These are phyloP conservation scores for Leccinum truebloodii DNA, from an alignment of 768 basidiomycete genomes.

Conservation along the genomic window DNA sequence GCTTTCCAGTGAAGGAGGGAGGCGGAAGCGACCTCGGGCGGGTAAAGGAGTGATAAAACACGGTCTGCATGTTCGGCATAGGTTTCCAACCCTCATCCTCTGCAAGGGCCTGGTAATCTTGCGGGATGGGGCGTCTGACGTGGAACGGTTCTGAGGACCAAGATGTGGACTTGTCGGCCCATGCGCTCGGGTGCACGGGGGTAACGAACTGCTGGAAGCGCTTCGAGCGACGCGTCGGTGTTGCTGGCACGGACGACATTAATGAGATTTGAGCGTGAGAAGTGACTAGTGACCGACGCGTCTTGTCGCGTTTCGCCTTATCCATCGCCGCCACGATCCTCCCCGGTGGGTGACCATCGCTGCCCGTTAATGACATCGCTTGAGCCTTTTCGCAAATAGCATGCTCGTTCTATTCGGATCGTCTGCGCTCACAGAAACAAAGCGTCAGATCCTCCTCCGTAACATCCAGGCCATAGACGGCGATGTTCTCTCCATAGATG, in stretches of 20 bases:
- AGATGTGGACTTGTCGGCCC: constrained; percentile 27
- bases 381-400: constrained; percentile 10
- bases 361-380: background rate
- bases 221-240: constrained; percentile 40
- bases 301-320: background rate
- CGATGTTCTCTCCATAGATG: constrained; percentile 68
- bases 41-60: constrained; percentile 33
- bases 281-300: background rate
- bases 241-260: constrained; percentile 19
- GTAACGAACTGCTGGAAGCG: constrained; percentile 37
- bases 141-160: constrained; percentile 31
- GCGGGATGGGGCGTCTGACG: constrained; percentile 20
- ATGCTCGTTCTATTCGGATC: constrained; percentile 84
- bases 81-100: constrained; percentile 31
- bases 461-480: constrained; percentile 54
- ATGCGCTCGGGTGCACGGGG: constrained; percentile 27
- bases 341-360: constrained; percentile 17
- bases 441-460: constrained; percentile 64
- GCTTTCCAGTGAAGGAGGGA: constrained; percentile 18
- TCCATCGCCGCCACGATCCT: constrained; percentile 10
- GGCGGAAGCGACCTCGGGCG: constrained; percentile 20
- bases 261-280: background rate
- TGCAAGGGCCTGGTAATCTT: constrained; percentile 30
- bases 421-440: constrained; percentile 72
- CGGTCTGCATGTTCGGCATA: constrained; percentile 20